Percentiles rank a stretch among this genome's conserved stretches.
phyloP scores from a whole-genome alignment of 129 eudicot genomes.

The Oenanthe sinensis region DNA sequence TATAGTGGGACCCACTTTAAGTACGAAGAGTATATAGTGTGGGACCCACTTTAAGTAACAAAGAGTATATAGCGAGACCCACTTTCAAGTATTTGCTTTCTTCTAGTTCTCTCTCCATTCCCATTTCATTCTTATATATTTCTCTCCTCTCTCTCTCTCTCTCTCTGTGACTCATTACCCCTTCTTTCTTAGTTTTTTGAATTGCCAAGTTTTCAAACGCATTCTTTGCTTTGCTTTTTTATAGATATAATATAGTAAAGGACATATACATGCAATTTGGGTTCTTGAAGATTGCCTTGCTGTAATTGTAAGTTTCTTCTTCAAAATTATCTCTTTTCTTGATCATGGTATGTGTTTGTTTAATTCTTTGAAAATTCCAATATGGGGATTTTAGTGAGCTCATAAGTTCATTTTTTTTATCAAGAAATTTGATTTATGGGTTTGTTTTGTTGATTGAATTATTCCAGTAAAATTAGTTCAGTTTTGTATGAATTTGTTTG shows the following conservation, averaged over 20 bases:
- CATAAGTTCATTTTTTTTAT: neutral
- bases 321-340: neutral
- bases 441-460: neutral
- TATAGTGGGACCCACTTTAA: neutral
- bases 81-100: constrained; percentile 4
- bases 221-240: constrained; percentile 1
- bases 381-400: neutral
- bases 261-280: neutral
- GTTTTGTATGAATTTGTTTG: neutral
- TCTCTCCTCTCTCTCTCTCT: neutral
- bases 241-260: neutral
- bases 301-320: neutral
- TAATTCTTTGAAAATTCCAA: neutral
- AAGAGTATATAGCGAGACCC: neutral
- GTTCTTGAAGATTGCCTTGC: constrained; percentile 4
- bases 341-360: neutral
- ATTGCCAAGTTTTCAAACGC: neutral
- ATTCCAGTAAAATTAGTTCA: neutral
- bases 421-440: neutral
- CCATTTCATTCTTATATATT: neutral
- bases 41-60: constrained; percentile 2
- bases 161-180: neutral
- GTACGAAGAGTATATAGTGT: no score
- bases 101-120: neutral
- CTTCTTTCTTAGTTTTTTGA: neutral